A percentile compares a stretch with the other conserved stretches of the same genome.
Conservation (phyloP, 495 filamentous ascomycete species). For the Tuber umbilicatum region DNA sequence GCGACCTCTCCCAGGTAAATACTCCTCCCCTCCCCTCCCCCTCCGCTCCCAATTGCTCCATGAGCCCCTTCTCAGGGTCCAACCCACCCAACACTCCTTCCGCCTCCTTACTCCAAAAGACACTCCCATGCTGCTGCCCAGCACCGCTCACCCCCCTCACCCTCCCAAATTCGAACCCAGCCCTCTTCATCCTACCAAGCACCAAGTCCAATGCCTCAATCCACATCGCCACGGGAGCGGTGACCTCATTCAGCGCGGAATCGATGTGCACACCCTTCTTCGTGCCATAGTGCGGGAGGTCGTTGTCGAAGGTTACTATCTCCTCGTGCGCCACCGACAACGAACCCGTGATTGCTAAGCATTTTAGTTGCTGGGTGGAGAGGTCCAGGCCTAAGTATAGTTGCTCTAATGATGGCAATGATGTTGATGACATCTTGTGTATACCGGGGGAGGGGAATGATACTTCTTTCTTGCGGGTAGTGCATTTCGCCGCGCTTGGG, state of each 20-base stretch:
- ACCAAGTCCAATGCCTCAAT: slow-evolving; percentile 85
- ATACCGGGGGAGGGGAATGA: background rate
- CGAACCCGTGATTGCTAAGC: slow-evolving; percentile 45
- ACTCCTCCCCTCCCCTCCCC: slow-evolving; percentile 46
- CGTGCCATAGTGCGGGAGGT: slow-evolving; percentile 73
- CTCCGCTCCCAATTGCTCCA: slow-evolving; percentile 57
- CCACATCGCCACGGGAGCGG: slow-evolving; percentile 89
- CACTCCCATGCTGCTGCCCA: slow-evolving; percentile 93
- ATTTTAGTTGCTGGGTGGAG: slow-evolving; percentile 90
- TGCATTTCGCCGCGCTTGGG: background rate
- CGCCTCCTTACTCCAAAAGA: slow-evolving; percentile 76
- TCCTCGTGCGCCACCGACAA: slow-evolving; percentile 52
- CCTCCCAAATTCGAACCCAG: slow-evolving; percentile 66
- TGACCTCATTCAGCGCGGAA: slow-evolving; percentile 75
- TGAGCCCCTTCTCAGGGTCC: slow-evolving; percentile 53
- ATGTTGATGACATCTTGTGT: slow-evolving; percentile 42
- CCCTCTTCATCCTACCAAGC: slow-evolving; percentile 60
- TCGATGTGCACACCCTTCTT: slow-evolving; percentile 81
- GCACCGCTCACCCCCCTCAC: slow-evolving; percentile 82
- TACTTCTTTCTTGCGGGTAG: background rate
- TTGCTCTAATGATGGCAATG: slow-evolving; percentile 43
- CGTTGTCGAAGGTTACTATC: slow-evolving; percentile 65
- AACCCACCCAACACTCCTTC: slow-evolving; percentile 58
- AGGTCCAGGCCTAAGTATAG: slow-evolving; percentile 92
- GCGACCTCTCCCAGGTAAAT: slow-evolving; percentile 80